A percentile compares a stretch with the other conserved stretches of the same genome.
phyloP scores from a whole-genome alignment of 371 early-diverging fungal species.

The Rhizomucor miehei region DNA sequence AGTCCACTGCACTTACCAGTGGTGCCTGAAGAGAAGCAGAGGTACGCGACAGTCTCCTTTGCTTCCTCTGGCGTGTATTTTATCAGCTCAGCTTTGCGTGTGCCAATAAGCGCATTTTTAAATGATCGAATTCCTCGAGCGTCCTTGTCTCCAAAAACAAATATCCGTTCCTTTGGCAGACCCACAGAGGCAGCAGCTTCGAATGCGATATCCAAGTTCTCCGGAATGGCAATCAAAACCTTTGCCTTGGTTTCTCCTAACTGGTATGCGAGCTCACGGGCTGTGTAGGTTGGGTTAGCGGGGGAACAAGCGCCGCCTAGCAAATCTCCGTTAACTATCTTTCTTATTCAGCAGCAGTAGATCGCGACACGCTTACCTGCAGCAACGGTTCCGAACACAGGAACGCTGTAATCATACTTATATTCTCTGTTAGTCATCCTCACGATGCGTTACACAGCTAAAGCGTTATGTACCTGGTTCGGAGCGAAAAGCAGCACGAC shows the following conservation, averaged over 20 bases:
- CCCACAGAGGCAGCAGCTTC: constrained; percentile 59
- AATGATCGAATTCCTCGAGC: constrained; percentile 41
- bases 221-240: constrained; percentile 51
- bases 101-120: constrained; percentile 10
- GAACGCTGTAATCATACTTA: constrained; percentile 39
- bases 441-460: neutral
- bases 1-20: constrained; percentile 57
- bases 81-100: constrained; percentile 15
- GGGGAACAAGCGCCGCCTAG: constrained; percentile 65
- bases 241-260: constrained; percentile 67
- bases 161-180: constrained; percentile 47
- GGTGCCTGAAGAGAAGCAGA: constrained; percentile 86
- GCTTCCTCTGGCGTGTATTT: constrained; percentile 21
- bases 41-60: constrained; percentile 48
- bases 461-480: constrained; percentile 54
- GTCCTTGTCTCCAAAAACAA: constrained; percentile 54
- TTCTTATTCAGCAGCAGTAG: neutral
- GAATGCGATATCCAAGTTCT: constrained; percentile 45
- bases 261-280: constrained; percentile 73
- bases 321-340: neutral
- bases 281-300: constrained; percentile 78
- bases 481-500: constrained; percentile 67
- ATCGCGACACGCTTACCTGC: constrained; percentile 22
- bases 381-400: constrained; percentile 34
- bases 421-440: too few species aligned